phyloP scores from a whole-genome alignment of 1,139 yeast species.

The Geotrichum candidum region DNA sequence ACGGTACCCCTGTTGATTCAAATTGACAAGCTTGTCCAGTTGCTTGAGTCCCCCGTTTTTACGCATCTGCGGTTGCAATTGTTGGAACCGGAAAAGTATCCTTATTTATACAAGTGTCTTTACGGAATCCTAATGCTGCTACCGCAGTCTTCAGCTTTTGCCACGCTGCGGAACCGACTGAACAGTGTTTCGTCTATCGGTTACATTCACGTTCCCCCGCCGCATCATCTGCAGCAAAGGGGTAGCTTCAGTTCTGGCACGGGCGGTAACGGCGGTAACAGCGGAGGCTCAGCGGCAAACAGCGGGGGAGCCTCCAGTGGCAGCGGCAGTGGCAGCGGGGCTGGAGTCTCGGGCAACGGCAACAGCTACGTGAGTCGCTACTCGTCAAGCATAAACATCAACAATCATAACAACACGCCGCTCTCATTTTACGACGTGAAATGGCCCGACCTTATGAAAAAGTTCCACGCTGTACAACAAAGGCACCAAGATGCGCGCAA shows the following conservation, averaged over 20 bases:
- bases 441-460: slow-evolving; percentile 56
- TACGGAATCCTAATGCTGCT: slow-evolving; percentile 90
- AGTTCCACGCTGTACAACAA: slow-evolving; percentile 56
- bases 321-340: background rate
- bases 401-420: slow-evolving; percentile 12
- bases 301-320: slow-evolving; percentile 4
- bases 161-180: slow-evolving; percentile 69
- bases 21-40: slow-evolving; percentile 72
- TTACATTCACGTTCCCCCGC: slow-evolving; percentile 30
- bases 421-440: slow-evolving; percentile 25
- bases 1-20: slow-evolving; percentile 68
- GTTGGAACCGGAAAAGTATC: slow-evolving; percentile 78
- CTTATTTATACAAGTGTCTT: slow-evolving; percentile 76
- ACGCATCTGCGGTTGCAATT: slow-evolving; percentile 80
- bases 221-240: slow-evolving; percentile 9
- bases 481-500: slow-evolving; percentile 42
- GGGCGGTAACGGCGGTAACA: background rate
- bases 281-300: slow-evolving; percentile 2
- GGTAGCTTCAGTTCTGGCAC: background rate
- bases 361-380: slow-evolving; percentile 12
- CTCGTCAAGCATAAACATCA: slow-evolving; percentile 11
- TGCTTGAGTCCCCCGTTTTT: slow-evolving; percentile 83
- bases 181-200: slow-evolving; percentile 47
- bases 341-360: background rate
- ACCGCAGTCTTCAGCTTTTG: slow-evolving; percentile 94